Evolutionary conservation across 176 grass and related monocot species (phyloP).

Genomic region (Bromus sterilis): DNA sequence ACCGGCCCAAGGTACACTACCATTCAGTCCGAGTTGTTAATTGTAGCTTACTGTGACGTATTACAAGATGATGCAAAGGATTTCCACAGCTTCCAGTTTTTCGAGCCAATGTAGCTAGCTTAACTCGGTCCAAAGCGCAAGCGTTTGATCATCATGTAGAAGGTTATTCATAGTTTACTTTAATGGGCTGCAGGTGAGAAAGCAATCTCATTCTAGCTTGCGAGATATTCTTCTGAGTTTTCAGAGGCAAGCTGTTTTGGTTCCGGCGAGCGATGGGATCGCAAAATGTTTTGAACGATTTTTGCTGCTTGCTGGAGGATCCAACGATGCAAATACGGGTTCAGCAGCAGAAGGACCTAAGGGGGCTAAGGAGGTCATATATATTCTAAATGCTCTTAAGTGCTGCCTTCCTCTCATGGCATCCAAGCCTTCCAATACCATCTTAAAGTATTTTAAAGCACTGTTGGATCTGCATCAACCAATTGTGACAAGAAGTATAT

Average conservation of each 20-base stretch:
- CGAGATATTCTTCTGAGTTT: slow-evolving; percentile 65
- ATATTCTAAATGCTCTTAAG: slow-evolving; percentile 72
- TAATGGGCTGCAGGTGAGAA: slow-evolving; percentile 63
- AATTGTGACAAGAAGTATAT: slow-evolving; percentile 57
- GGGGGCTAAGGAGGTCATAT: slow-evolving; percentile 68
- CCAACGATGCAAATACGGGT: slow-evolving; percentile 36
- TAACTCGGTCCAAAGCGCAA: background rate
- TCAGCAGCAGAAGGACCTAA: slow-evolving; percentile 42
- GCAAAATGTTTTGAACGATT: slow-evolving; percentile 63
- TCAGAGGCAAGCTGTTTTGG: slow-evolving; percentile 47
- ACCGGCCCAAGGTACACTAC: slow-evolving; percentile 49
- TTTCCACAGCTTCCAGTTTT: background rate
- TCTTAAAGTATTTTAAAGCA: slow-evolving; percentile 68
- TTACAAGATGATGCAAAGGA: background rate
- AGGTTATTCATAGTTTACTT: background rate
- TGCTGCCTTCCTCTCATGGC: slow-evolving; percentile 75
- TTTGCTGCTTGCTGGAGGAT: slow-evolving; percentile 86
- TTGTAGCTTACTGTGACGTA: background rate
- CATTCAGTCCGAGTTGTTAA: background rate
- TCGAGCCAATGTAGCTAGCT: background rate
- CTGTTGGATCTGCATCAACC: slow-evolving; percentile 59
- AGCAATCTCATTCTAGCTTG: slow-evolving; percentile 56
- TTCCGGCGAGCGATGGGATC: slow-evolving; percentile 60
- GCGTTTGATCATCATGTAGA: background rate
- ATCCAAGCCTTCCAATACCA: slow-evolving; percentile 55